Conservation (phyloP, 305 asterid species). For the Fraxinus paxiana region DNA sequence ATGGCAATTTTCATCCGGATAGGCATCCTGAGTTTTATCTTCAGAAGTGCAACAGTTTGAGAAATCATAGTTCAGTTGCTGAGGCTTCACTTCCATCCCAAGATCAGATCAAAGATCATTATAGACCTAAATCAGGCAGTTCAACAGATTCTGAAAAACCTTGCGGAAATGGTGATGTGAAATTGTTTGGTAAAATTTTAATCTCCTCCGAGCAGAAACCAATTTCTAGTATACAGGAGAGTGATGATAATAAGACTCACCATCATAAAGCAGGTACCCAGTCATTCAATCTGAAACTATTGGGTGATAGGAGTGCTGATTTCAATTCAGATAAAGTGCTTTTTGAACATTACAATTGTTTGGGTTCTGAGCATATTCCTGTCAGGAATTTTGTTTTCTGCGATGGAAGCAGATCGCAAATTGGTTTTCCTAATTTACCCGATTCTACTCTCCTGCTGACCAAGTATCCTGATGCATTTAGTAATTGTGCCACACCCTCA, state of each 20-base stretch:
- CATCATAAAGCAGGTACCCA: conserved; percentile 33
- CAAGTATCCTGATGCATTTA: conserved; percentile 76
- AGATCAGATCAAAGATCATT: conserved; percentile 33
- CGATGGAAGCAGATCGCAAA: conserved; percentile 51
- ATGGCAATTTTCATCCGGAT: conserved; percentile 33
- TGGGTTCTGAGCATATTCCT: conserved; percentile 48
- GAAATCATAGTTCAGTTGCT: conserved; percentile 29
- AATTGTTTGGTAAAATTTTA: conserved; percentile 86
- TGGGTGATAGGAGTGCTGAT: conserved; percentile 34
- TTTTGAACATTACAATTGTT: conserved; percentile 37
- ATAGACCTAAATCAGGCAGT: conserved; percentile 37
- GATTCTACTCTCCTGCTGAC: conserved; percentile 63
- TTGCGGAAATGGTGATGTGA: conserved; percentile 71
- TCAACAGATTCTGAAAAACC: conserved; percentile 59
- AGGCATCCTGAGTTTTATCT: conserved; percentile 40
- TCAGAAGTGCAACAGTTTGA: conserved; percentile 48
- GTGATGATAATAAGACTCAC: conserved; percentile 26
- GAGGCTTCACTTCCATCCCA: conserved; percentile 37
- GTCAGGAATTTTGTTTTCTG: conserved; percentile 44
- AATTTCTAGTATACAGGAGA: conserved; percentile 29
- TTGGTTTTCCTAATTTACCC: conserved; percentile 49
- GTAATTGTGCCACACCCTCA: conserved; percentile 41
- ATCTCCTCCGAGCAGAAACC: conserved; percentile 53
- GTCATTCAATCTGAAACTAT: conserved; percentile 36
- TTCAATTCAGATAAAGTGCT: conserved; percentile 43